phyloP scores from a whole-genome alignment of 176 grass and related monocot species.

The Calamus simplicifolius region DNA sequence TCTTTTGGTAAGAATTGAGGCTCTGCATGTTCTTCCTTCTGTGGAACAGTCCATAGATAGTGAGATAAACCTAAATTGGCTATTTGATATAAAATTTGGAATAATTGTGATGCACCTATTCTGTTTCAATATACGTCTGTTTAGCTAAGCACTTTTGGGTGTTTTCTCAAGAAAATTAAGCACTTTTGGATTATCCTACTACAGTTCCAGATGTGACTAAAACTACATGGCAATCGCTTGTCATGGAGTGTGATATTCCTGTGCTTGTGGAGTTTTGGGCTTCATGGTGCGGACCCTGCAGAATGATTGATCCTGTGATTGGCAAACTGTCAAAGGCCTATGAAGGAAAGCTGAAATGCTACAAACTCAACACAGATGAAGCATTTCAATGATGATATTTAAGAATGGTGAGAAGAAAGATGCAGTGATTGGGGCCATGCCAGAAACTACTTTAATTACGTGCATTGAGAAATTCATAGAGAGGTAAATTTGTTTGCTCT shows the following conservation, averaged over 20 bases:
- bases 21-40: too few species aligned
- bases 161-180: too few species aligned
- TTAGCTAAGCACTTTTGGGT: too few species aligned
- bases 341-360: slow-evolving; percentile 15
- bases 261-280: slow-evolving; percentile 12
- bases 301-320: slow-evolving; percentile 9
- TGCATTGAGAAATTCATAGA: slow-evolving; percentile 10
- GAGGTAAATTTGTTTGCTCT: neutral
- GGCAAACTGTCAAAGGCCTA: slow-evolving; percentile 13
- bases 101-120: too few species aligned
- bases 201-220: slow-evolving; percentile 5
- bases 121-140: too few species aligned
- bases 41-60: too few species aligned
- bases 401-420: slow-evolving; percentile 16
- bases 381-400: slow-evolving; percentile 19
- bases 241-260: neutral
- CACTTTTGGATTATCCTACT: neutral
- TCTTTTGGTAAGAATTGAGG: too few species aligned
- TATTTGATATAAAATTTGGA: too few species aligned
- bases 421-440: neutral
- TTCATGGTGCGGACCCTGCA: slow-evolving; percentile 13
- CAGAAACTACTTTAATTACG: neutral
- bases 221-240: slow-evolving; percentile 3
- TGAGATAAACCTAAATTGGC: too few species aligned
- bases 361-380: slow-evolving; percentile 15